Evolutionary conservation across 192 early-diverging fungal species (phyloP).

Genomic region (Pilaira anomala): DNA sequence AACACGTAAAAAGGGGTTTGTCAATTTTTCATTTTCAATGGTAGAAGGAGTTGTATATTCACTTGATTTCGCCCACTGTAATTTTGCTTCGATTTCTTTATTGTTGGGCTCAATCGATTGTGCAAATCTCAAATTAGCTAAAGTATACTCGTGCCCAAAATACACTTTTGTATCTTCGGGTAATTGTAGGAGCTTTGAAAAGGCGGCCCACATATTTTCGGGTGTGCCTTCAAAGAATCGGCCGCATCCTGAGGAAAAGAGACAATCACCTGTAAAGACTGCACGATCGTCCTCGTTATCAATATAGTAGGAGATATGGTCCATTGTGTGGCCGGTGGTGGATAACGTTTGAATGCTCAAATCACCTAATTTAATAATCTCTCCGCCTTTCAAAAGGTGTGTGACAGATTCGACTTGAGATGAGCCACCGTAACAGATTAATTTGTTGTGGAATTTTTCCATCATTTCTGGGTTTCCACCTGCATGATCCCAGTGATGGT

Average conservation of each 20-base stretch:
- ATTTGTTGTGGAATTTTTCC: neutral
- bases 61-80: constrained; percentile 22
- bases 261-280: constrained; percentile 33
- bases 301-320: constrained; percentile 33
- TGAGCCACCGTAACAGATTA: constrained; percentile 31
- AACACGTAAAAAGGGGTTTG: constrained; percentile 36
- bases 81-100: constrained; percentile 22
- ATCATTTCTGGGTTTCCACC: constrained; percentile 34
- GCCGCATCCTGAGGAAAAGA: constrained; percentile 71
- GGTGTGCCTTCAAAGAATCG: constrained; percentile 91
- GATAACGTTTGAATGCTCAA: constrained; percentile 25
- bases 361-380: constrained; percentile 22
- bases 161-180: constrained; percentile 83
- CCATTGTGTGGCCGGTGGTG: constrained; percentile 35
- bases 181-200: constrained; percentile 65
- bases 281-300: constrained; percentile 25
- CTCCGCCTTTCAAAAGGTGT: constrained; percentile 17
- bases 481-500: constrained; percentile 43
- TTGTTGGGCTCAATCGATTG: constrained; percentile 32
- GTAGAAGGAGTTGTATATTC: constrained; percentile 45
- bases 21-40: constrained; percentile 30
- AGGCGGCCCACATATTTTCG: constrained; percentile 77
- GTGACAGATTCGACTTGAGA: constrained; percentile 20
- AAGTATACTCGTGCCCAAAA: constrained; percentile 94
- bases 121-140: constrained; percentile 50